Base-by-base conservation (phyloP, 2,329 filamentous ascomycete species). In the Cephalotrichum gorgonifer region DNA sequence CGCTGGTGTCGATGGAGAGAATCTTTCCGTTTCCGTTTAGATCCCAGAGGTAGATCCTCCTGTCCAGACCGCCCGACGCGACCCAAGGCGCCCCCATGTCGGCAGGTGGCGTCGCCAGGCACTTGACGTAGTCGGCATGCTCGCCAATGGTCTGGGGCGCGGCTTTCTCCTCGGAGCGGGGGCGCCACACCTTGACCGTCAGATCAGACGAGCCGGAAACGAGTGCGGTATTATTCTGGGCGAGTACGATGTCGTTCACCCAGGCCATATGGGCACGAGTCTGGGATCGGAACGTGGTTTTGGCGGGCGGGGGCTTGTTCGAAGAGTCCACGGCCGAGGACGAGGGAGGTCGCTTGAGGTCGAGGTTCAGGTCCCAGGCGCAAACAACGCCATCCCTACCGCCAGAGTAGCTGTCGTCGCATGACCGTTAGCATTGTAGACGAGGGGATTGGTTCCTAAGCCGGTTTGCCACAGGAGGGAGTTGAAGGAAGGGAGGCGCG, bases 91-190 rank as follows among this genome's bases (percentile, higher is more conserved):
- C 78, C 38, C 79, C 73, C 39, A 74, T 68, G 56, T 79, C 74
- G 41, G 62, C 59, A 56, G 71, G 61, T 8, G 91, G 88, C 7
- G 87, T 86, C 17, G 90, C 88, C 33, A 98, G 77, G 56, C 88
- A 90, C 68, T 97, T 98, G 62, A 95, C 90, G 62, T 97, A 98
- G 72, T 98, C 93, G 59, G 83, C 85, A 66, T 98, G 93, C 59
- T 91, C 82, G 54, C 93, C 93, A 60, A 98, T 91, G 39, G 87
- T 88, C 45, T 83, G 74, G 23, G 66, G 61, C 44, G 60, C 60
- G 30, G 61, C 53, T 52, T 80, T 78, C 50, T 79, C 71, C 23
- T 69, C 60, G 11, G 78, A 76, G 53, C 81, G 72, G 6, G 91
- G 91, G 50, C 90, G 80, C 93, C 90, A 96, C 58, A 95, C 70